phyloP scores from a whole-genome alignment of 1,139 yeast species.

The Candida labiduridarum region DNA sequence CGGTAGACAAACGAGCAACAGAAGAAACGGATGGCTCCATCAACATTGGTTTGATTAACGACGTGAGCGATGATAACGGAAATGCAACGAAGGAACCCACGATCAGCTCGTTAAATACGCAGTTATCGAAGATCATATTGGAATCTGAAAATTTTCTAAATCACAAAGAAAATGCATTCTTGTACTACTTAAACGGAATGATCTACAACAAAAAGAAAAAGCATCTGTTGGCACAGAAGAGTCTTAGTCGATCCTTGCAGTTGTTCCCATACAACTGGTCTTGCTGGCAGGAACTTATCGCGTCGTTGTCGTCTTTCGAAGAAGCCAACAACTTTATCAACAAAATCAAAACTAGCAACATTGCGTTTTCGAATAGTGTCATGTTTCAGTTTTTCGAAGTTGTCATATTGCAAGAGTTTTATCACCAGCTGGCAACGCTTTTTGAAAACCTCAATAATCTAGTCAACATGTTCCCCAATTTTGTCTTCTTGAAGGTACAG shows the following conservation, averaged over 20 bases:
- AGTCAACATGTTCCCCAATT: conserved; percentile 62
- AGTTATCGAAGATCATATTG: conserved; percentile 46
- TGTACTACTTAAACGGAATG: conserved; percentile 71
- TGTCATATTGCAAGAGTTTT: conserved; percentile 76
- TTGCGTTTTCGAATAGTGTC: conserved; percentile 28
- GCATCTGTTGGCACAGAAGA: conserved; percentile 56
- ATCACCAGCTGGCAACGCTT: conserved; percentile 61
- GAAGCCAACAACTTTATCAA: conserved; percentile 56
- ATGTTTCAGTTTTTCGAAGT: conserved; percentile 74
- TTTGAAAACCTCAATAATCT: conserved; percentile 51
- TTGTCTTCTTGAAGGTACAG: conserved; percentile 76
- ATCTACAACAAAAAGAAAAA: conserved; percentile 67
- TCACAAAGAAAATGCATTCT: conserved; percentile 53
- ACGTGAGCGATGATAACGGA: conserved; percentile 6
- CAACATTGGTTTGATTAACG: conserved; percentile 28
- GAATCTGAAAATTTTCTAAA: conserved; percentile 33
- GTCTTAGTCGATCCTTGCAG: conserved; percentile 58
- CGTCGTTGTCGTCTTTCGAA: conserved; percentile 64
- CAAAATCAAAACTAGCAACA: conserved; percentile 27
- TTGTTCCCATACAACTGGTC: conserved; percentile 89
- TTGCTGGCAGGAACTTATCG: conserved; percentile 83
- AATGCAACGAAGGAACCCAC: conserved; percentile 15
- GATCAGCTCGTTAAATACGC: conserved; percentile 25
- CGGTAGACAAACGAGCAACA: conserved; percentile 73
- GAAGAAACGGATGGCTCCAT: conserved; percentile 70